A percentile compares a stretch with the other conserved stretches of the same genome.
Evolutionary conservation across 371 early-diverging fungal species (phyloP).

Genomic region (Entomophthora muscae): DNA sequence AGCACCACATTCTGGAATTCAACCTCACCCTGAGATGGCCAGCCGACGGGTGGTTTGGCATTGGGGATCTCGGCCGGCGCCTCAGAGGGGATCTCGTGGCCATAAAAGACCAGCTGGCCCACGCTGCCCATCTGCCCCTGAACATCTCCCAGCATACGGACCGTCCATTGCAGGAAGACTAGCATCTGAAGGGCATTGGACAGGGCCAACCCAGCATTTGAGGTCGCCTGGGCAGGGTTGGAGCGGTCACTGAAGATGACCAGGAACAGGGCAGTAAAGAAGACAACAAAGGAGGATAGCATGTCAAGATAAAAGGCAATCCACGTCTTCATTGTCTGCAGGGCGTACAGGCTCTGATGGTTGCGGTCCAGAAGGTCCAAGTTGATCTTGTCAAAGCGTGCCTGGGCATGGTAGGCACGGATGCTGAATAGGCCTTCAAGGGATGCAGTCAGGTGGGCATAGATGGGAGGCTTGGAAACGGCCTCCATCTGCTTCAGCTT

Average conservation of each 20-base stretch:
- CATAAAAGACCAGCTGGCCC: constrained; percentile 29
- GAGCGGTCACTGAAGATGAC: constrained; percentile 17
- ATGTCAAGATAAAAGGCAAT: constrained; percentile 40
- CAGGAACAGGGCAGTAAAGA: constrained; percentile 31
- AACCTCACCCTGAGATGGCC: constrained; percentile 20
- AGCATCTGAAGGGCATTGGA: constrained; percentile 42
- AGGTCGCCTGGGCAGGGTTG: constrained; percentile 14
- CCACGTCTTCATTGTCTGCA: constrained; percentile 17
- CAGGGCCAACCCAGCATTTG: constrained; percentile 21
- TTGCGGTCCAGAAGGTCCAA: constrained; percentile 31
- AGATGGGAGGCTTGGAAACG: constrained; percentile 45
- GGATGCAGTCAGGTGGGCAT: constrained; percentile 47
- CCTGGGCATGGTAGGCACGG: constrained; percentile 35
- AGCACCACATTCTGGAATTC: constrained; percentile 32
- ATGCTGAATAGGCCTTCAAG: constrained; percentile 51
- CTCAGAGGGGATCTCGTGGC: constrained; percentile 30
- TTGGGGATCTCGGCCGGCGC: constrained; percentile 22
- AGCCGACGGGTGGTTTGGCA: not conserved
- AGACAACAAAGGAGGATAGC: constrained; percentile 30
- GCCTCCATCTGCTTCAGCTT: constrained; percentile 74
- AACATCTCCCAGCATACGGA: constrained; percentile 37
- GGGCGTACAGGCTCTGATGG: constrained; percentile 29
- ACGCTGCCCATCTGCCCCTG: constrained; percentile 32
- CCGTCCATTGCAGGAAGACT: constrained; percentile 50
- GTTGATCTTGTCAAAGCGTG: constrained; percentile 31